Base-by-base conservation (phyloP, 805 yeast genomes). In the Metschnikowia peoriensis region DNA sequence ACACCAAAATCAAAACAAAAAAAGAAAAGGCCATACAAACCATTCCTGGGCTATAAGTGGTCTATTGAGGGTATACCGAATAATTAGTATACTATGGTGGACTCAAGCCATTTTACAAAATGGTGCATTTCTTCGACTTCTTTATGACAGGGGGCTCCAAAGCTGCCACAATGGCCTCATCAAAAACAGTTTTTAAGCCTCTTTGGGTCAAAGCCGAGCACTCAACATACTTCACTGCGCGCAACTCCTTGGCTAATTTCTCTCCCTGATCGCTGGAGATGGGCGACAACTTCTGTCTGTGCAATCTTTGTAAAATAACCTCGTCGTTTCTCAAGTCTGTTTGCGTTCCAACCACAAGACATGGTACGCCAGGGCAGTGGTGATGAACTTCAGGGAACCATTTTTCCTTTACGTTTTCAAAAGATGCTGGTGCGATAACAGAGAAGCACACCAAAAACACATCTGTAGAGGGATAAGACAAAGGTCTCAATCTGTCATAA, bases 311-410 rank as follows among this genome's bases (percentile, higher is more conserved):
- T 62, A 91, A 79, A 53, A 92, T 89, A 42, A 89, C 88, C 56
- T 92, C 94, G 69, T 93, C 98, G 64, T 89, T 92, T 71, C 98
- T 86, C 65, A 93, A 79, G 78, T 93, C 99, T 52, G 89, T 85
- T 74, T 93, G 98, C 11, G 98, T 94, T 60, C 99, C 99, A 41
- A 93, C 98, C 66, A 93, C 89, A 62, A 93, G 81, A 65, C 97
- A 93, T 22, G 98, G 97, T 44, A 92, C 97, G 55, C 96, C 97
- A n/a, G 96, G 96, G 67, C 98, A 96, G 73, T 93, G 97, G 70
- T 92, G 97, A 61, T 79, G 81, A 56, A 94, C 96, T 71, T 93
- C 99, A 32, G 98, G 98, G 76, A 92, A 88, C 99, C 99, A 93
- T 75, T 93, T 93, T 75, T 94, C 98, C 70, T 89, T 88, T 49